These are phyloP conservation scores for Alliaria petiolata DNA, from an alignment of 345 rosid species.

Conservation along the genomic window DNA sequence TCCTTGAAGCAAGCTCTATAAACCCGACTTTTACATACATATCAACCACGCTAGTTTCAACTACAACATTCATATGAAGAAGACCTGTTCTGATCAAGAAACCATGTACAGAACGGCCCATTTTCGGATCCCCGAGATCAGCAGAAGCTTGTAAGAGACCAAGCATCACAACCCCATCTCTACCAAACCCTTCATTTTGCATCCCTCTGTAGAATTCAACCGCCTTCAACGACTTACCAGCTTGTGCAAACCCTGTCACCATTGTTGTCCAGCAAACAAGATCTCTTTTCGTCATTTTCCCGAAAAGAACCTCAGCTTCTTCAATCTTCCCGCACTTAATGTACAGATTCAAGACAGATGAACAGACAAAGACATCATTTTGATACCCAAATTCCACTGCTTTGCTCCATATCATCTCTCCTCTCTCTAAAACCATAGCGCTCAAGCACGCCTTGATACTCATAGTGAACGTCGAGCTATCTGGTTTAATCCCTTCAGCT, in stretches of 20 bases:
- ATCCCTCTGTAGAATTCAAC: constrained; percentile 47
- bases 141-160: constrained; percentile 69
- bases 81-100: constrained; percentile 47
- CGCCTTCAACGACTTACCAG: constrained; percentile 45
- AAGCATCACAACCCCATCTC: constrained; percentile 49
- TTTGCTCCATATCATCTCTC: constrained; percentile 50
- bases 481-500: constrained; percentile 47
- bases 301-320: constrained; percentile 48
- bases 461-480: constrained; percentile 71
- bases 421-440: constrained; percentile 40
- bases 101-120: constrained; percentile 62
- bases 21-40: constrained; percentile 70
- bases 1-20: constrained; percentile 47
- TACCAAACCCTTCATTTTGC: constrained; percentile 60
- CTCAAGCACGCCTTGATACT: constrained; percentile 64
- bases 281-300: constrained; percentile 55
- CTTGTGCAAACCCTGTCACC: constrained; percentile 55
- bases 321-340: constrained; percentile 51
- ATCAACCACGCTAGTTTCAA: constrained; percentile 60
- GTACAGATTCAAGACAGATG: constrained; percentile 69
- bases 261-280: constrained; percentile 67
- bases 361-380: constrained; percentile 63
- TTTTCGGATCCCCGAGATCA: constrained; percentile 42
- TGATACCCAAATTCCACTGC: constrained; percentile 57
- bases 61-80: constrained; percentile 37